These are phyloP conservation scores for Xylaria sp. DNA, from an alignment of 2,329 filamentous ascomycete genomes.

Conservation along the genomic window DNA sequence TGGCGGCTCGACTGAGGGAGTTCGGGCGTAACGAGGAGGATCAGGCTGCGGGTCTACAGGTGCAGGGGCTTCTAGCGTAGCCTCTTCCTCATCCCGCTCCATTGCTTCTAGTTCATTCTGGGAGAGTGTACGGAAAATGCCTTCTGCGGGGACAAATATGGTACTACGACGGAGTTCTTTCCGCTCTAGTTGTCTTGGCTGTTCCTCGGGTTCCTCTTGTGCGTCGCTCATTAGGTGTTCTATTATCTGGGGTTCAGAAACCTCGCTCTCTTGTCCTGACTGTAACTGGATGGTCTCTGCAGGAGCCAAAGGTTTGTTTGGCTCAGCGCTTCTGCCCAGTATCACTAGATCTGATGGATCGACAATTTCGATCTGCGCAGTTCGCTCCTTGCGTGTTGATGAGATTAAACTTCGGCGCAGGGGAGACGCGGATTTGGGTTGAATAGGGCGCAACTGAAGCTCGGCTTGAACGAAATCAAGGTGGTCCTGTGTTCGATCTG, in stretches of 20 bases:
- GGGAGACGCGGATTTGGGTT: constrained; percentile 53
- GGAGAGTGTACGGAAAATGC: constrained; percentile 70
- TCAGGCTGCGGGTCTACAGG: constrained; percentile 45
- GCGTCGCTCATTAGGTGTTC: constrained; percentile 46
- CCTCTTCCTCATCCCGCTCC: constrained; percentile 44
- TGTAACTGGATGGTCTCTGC: constrained; percentile 46
- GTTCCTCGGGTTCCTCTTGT: constrained; percentile 38
- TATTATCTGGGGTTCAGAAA: constrained; percentile 36
- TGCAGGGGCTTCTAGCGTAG: constrained; percentile 49
- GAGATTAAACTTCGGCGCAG: constrained; percentile 45
- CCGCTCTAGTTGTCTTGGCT: constrained; percentile 32
- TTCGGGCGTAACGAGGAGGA: constrained; percentile 62
- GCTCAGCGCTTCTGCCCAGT: constrained; percentile 50
- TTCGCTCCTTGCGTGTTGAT: constrained; percentile 52
- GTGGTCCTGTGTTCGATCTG: constrained; percentile 75
- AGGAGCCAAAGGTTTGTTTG: constrained; percentile 36
- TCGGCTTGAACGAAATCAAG: constrained; percentile 81
- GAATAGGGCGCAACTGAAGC: constrained; percentile 75
- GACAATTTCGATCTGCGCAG: constrained; percentile 50
- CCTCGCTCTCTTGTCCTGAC: constrained; percentile 19
- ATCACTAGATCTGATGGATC: constrained; percentile 57
- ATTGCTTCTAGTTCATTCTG: constrained; percentile 61
- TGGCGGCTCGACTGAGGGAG: constrained; percentile 71
- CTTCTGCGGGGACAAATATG: constrained; percentile 70
- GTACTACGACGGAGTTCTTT: constrained; percentile 59